Conservation (phyloP, 768 basidiomycete species). For the button mushroom (Agaricus bisporus) region DNA sequence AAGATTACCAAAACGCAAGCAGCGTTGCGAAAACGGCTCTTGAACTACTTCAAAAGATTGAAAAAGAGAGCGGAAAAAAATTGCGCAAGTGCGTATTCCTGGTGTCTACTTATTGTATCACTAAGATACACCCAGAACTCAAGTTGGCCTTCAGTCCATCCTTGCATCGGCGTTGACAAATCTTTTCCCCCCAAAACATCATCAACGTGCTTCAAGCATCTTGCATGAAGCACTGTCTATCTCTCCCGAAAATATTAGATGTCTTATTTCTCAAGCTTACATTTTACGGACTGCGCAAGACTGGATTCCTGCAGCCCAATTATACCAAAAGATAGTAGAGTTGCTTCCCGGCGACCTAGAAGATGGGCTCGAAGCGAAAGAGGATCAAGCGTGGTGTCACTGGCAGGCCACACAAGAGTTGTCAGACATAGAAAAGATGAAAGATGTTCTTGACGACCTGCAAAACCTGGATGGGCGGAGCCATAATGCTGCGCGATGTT, state of each 20-base stretch:
- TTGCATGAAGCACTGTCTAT: slow-evolving; percentile 64
- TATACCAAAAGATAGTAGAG: slow-evolving; percentile 56
- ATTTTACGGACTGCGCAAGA: slow-evolving; percentile 56
- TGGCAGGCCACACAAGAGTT: slow-evolving; percentile 45
- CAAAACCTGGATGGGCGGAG: slow-evolving; percentile 40
- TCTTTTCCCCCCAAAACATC: slow-evolving; percentile 86
- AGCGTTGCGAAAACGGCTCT: slow-evolving; percentile 69
- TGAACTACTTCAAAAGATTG: slow-evolving; percentile 43
- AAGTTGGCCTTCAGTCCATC: slow-evolving; percentile 61
- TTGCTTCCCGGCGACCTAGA: slow-evolving; percentile 39
- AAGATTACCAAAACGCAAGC: slow-evolving; percentile 71
- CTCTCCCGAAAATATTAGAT: slow-evolving; percentile 56
- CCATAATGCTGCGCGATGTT: slow-evolving; percentile 66
- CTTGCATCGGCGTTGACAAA: slow-evolving; percentile 79
- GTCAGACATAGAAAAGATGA: slow-evolving; percentile 40
- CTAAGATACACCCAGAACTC: slow-evolving; percentile 37
- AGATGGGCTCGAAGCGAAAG: slow-evolving; percentile 56
- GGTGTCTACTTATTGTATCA: neutral
- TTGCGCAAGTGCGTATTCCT: slow-evolving; percentile 39
- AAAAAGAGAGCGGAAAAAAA: slow-evolving; percentile 51
- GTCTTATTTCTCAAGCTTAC: slow-evolving; percentile 71
- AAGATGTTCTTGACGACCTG: slow-evolving; percentile 39
- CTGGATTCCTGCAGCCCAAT: slow-evolving; percentile 60
- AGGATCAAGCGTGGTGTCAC: slow-evolving; percentile 85
- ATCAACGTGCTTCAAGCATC: slow-evolving; percentile 67